These are phyloP conservation scores for Penicillium psychrofluorescens DNA, from an alignment of 495 filamentous ascomycete species.

Conservation along the genomic window DNA sequence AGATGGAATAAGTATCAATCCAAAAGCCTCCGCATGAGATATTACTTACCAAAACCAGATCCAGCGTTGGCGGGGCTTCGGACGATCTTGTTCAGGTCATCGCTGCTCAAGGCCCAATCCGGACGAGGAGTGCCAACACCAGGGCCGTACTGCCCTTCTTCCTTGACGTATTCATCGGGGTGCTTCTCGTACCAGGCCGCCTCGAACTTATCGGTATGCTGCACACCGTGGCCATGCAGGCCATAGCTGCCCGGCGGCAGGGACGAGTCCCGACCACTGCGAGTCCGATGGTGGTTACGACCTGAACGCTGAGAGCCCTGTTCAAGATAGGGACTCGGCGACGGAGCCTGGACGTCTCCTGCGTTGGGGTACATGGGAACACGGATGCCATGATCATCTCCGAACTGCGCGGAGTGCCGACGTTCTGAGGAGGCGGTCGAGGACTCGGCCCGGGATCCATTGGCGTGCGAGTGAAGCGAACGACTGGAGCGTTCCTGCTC, in stretches of 20 bases:
- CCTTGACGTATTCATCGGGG: slow-evolving; percentile 66
- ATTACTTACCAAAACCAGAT: slow-evolving; percentile 53
- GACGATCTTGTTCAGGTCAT: slow-evolving; percentile 88
- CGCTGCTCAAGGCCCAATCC: slow-evolving; percentile 84
- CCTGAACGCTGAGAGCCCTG: slow-evolving; percentile 48
- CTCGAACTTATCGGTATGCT: slow-evolving; percentile 64
- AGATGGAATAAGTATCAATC: slow-evolving; percentile 1
- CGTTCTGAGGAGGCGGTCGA: slow-evolving; percentile 45
- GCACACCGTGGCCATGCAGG: slow-evolving; percentile 74
- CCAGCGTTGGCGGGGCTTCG: slow-evolving; percentile 59
- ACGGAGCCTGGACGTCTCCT: slow-evolving; percentile 94
- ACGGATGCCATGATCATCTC: slow-evolving; percentile 79
- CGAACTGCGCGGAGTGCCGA: slow-evolving; percentile 40
- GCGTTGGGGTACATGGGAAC: slow-evolving; percentile 93
- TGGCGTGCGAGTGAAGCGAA: slow-evolving; percentile 35
- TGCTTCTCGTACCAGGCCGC: slow-evolving; percentile 87
- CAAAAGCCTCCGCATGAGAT: not conserved
- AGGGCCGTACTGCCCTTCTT: slow-evolving; percentile 64
- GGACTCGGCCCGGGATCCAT: slow-evolving; percentile 45
- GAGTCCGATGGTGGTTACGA: slow-evolving; percentile 61
- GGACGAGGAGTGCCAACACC: slow-evolving; percentile 57
- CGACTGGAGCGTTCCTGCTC: slow-evolving; percentile 54
- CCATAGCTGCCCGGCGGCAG: slow-evolving; percentile 75
- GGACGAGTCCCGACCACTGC: slow-evolving; percentile 52
- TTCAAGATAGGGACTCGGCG: slow-evolving; percentile 59